Evolutionary conservation across 805 yeast genomes (phyloP), one percentile per base, ranked within the genome.

Genomic region (Metschnikowia continentalis): DNA sequence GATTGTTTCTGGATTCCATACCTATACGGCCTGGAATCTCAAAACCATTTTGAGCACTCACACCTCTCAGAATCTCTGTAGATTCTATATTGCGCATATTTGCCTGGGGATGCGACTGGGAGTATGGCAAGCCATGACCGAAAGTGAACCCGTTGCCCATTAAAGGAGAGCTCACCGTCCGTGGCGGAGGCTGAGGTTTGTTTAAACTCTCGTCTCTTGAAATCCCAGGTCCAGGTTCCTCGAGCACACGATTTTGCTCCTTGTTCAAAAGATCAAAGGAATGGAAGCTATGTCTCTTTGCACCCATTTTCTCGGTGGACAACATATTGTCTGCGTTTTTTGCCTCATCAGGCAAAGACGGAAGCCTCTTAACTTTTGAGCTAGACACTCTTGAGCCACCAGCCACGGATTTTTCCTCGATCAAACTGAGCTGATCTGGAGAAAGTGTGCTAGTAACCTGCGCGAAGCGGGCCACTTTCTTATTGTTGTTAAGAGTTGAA

Each of bases 371-470:
- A 4, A 53, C 50, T n/a, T 56, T 63, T 4, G 66, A 45, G 46
- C 75, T 72, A 6, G 73, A 55, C 6, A 52, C 48, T 51, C 76
- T 61, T 4, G 75, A 69, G 46, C 64, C 60, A 2, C 57, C 63
- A 30, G 39, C n/a, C 10, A 32, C 47, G 2, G 75, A 67, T 32
- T 61, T 67, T 50, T 74, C 78, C 54, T 74, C 77, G 17, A 74
- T 74, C 39, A 73, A 66, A 55, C 78, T 74, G 46, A 74, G 64
- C 42, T 67, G 75, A 54, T 73, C 77, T 15, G 55, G 60, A 1
- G 67, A 62, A 46, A 63, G 47, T 1, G 55, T 32, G 17, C 58
- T 58, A 10, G 62, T 53, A 39, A 57, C 61, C 15, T 58, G 47
- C 1, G 55, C 59, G 7, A 61, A 53, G 45, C 62, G 67, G 47